Base-by-base conservation (phyloP, 805 yeast genomes). In the Candida dendrica region DNA sequence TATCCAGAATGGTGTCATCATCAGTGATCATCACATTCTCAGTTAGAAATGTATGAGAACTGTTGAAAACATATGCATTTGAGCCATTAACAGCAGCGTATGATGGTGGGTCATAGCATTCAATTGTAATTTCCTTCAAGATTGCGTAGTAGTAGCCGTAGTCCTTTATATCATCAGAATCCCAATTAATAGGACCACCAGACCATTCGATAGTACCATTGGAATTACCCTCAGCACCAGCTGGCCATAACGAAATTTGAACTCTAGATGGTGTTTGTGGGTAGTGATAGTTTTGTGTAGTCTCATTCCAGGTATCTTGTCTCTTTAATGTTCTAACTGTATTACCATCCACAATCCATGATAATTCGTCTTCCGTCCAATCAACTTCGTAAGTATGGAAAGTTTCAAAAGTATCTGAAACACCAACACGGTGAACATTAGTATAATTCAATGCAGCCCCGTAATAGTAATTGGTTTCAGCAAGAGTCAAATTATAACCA, bases 131-230 rank as follows among this genome's bases (percentile, higher is more conserved):
- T 36, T 74, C 71, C 53, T 79, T 69, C 37, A 90, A 53, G 44
- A 74, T 70, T 22, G 84, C 80, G 59, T 79, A 87, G 66, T 76
- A 82, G 68, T 89, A 90, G n/a, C 97, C 96, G 40, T 81, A 75
- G 43, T 83, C 68, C 46, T 69, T 54, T 44, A 89, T 75, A 62
- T 88, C 96, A 3, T 69, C 59, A 13, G 90, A 74, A 60, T 82
- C 64, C 97, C 97, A 90, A 66, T 86, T 70, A 47, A 90, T 78
- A 24, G 48, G 68, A 65, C 97, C 97, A 65, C 96, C 96, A 31
- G 95, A 85, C 90, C 90, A 89, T 43, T 71, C 83, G 47, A 75
- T 69, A 13, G 89, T 82, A 69, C 90, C 90, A 22, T 54, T 48
- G 18, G 74, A 75, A 53, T 71, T 73, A 26, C 68, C 53, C 9